These are phyloP conservation scores for Scutellaria barbata DNA, from an alignment of 257 asterid genomes.

Conservation along the genomic window DNA sequence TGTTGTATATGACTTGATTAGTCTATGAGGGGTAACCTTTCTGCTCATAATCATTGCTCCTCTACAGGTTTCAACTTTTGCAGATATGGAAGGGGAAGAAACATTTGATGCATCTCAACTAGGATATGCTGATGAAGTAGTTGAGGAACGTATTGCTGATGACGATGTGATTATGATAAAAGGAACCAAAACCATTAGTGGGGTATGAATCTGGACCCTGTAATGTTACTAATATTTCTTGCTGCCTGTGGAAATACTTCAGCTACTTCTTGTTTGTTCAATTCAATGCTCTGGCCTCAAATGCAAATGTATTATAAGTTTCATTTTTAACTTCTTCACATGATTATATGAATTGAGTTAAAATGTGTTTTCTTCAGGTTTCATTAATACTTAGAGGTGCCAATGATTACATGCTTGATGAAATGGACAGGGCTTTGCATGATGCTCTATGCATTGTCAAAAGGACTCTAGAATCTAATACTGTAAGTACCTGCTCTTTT, in stretches of 20 bases:
- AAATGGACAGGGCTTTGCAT: conserved; percentile 94
- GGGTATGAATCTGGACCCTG: conserved; percentile 46
- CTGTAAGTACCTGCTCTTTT: conserved; percentile 48
- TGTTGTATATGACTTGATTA: not conserved
- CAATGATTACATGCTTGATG: conserved; percentile 89
- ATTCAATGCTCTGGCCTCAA: not conserved
- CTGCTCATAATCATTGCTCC: conserved; percentile 18
- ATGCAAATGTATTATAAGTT: not conserved
- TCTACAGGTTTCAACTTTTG: conserved; percentile 77
- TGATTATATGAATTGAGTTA: not conserved
- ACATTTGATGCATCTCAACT: conserved; percentile 78
- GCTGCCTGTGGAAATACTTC: conserved; percentile 18
- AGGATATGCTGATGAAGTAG: conserved; percentile 89
- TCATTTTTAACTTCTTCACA: not conserved
- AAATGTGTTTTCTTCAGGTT: conserved; percentile 50
- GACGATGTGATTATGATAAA: conserved; percentile 85
- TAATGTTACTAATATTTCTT: not conserved
- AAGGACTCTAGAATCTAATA: conserved; percentile 83
- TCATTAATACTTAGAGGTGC: conserved; percentile 87
- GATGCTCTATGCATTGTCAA: conserved; percentile 87
- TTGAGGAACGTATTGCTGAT: conserved; percentile 81
- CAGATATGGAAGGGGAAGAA: conserved; percentile 94
- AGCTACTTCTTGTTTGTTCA: not conserved
- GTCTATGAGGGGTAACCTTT: not conserved
- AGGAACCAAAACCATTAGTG: conserved; percentile 75